Evolutionary conservation across 2,329 filamentous ascomycete genomes (phyloP), one percentile per base, ranked within the genome.

Genomic region (Ascochyta viciae-villosae): DNA sequence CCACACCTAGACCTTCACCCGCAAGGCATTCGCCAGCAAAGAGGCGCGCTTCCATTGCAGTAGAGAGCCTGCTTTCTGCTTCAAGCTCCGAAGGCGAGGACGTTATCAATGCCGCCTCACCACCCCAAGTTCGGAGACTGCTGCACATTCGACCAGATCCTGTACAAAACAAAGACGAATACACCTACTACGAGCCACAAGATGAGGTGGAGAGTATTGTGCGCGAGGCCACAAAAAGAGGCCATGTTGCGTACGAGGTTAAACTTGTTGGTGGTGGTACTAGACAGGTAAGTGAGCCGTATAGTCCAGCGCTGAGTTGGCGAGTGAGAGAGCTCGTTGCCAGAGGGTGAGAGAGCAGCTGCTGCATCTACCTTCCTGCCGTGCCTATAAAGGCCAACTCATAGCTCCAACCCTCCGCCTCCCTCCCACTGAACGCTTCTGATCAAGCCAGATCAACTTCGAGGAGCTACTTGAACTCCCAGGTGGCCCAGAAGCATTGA

Each of bases 401-500:
- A 42, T n/a, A 41, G 9, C 35, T 41, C 31, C 37, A 16, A 22
- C 6, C 4, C 33, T 31, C 46, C 41, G 33, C 23, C 16, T 22
- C 15, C 23, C 47, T 13, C 45, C 16, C 16, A 16, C 23, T 10
- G 29, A 31, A 12, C 12, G 12, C 5, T 8, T 34, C 38, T 59
- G 40, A 59, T 35, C 24, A 42, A 39, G 26, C 15, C 22, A 85
- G 83, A 70, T 84, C 10, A 64, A 76, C 13, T 78, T 81, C 29
- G 72, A 80, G 31, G 69, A 79, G 29, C 72, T 85, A 3, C 61
- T 82, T 12, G 58, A 70, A 3, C 73, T 81, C 26, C 68, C 77
- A 9, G 81, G 83, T 67, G 83, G 83, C 16, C 65, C 73, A 42
- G 72, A 75, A 57, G 80, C 81, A 16, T 70, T 85, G 22, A 67